phyloP scores from a whole-genome alignment of 257 asterid genomes.

The Ehretia macrophylla region DNA sequence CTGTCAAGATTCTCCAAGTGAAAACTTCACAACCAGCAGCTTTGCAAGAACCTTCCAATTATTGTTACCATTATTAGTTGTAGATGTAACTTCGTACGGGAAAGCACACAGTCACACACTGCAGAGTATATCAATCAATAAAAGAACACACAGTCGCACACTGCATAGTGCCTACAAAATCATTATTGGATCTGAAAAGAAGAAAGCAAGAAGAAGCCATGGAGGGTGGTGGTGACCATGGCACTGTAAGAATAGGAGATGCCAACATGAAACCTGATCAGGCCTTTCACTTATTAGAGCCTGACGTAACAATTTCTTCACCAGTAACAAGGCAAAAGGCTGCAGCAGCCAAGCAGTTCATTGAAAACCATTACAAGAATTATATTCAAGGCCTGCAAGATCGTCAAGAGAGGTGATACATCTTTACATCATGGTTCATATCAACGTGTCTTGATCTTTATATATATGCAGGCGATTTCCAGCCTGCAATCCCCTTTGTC shows the following conservation, averaged over 20 bases:
- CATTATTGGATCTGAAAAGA: slow-evolving; percentile 28
- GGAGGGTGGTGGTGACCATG: slow-evolving; percentile 58
- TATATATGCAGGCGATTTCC: too few species aligned
- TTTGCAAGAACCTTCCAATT: slow-evolving; percentile 2
- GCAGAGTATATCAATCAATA: too few species aligned
- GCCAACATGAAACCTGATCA: slow-evolving; percentile 41
- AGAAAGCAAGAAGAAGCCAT: background rate
- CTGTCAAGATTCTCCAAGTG: slow-evolving; percentile 20
- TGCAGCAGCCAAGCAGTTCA: slow-evolving; percentile 92
- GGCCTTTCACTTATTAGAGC: slow-evolving; percentile 47
- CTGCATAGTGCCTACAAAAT: background rate
- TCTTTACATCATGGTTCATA: too few species aligned
- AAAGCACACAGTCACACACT: too few species aligned
- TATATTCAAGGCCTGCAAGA: slow-evolving; percentile 86
- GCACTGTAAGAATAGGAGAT: slow-evolving; percentile 38
- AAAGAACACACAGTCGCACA: too few species aligned
- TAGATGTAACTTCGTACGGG: too few species aligned
- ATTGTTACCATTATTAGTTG: background rate
- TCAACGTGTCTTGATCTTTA: too few species aligned
- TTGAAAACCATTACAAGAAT: slow-evolving; percentile 95
- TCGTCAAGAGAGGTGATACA: slow-evolving; percentile 83
- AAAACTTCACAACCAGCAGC: background rate
- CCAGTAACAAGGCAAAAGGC: slow-evolving; percentile 92
- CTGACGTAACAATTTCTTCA: slow-evolving; percentile 77
- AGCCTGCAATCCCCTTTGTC: too few species aligned